Conservation (phyloP, 108 stramenopile genomes). For the Cyclotella cryptica region DNA sequence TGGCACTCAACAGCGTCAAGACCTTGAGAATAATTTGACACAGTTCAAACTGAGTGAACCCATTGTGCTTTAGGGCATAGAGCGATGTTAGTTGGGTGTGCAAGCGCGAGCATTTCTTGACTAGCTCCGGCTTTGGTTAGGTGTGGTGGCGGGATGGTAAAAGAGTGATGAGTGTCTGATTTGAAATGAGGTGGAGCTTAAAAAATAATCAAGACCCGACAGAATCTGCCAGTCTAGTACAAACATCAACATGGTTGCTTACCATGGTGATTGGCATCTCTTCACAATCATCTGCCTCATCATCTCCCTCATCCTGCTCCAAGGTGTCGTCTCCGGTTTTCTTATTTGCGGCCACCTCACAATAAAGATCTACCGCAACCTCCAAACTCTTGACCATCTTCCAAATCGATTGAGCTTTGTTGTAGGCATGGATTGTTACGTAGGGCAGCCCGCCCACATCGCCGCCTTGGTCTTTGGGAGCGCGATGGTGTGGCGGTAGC, state of each 20-base stretch:
- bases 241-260: background rate
- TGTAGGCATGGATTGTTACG: constrained; percentile 73
- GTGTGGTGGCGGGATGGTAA: background rate
- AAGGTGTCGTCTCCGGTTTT: constrained; percentile 1
- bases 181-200: too few relatives aligned
- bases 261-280: constrained; percentile 37
- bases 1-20: constrained; percentile 68
- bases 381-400: constrained; percentile 66
- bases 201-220: background rate
- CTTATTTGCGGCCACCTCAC: constrained; percentile 39
- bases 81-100: constrained; percentile 70
- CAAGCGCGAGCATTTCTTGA: constrained; percentile 68
- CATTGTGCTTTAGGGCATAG: constrained; percentile 66
- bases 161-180: too few relatives aligned
- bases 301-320: constrained; percentile 29
- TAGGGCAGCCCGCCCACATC: constrained; percentile 49
- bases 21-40: constrained; percentile 73
- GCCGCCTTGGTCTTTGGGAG: constrained; percentile 30
- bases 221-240: background rate
- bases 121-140: constrained; percentile 38
- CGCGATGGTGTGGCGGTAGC: constrained; percentile 66
- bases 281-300: constrained; percentile 45
- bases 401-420: constrained; percentile 65
- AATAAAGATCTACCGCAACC: constrained; percentile 57
- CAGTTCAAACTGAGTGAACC: constrained; percentile 64